phyloP scores from a whole-genome alignment of 1,284 basidiomycete genomes.

The Moniliella sp. region DNA sequence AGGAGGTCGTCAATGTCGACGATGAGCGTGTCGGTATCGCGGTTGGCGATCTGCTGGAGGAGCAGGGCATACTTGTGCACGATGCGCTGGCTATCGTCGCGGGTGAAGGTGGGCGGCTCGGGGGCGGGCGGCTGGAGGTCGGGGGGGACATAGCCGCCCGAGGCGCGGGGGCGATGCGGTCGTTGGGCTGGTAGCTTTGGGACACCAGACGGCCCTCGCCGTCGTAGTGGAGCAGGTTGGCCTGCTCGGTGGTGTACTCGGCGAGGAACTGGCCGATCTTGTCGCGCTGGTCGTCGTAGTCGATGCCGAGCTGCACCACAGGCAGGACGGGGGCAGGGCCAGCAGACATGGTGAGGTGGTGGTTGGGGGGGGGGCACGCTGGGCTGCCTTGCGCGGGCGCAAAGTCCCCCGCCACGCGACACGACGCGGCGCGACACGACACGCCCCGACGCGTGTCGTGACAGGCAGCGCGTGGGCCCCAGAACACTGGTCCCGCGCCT shows the following conservation, averaged over 20 bases:
- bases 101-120: neutral
- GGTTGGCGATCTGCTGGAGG: conserved; percentile 66
- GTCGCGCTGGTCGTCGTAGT: conserved; percentile 39
- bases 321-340: too few relatives aligned
- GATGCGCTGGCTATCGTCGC: neutral
- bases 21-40: conserved; percentile 62
- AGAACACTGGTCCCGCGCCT: too few relatives aligned
- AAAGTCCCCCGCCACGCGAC: too few relatives aligned
- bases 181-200: neutral
- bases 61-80: neutral
- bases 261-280: conserved; percentile 26
- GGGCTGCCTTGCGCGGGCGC: too few relatives aligned
- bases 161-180: neutral
- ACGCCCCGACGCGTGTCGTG: too few relatives aligned
- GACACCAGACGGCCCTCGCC: neutral
- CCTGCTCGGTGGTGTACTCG: conserved; percentile 13
- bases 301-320: conserved; percentile 39
- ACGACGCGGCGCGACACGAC: too few relatives aligned
- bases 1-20: conserved; percentile 62
- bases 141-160: neutral
- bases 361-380: too few relatives aligned
- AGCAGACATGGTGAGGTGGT: too few relatives aligned
- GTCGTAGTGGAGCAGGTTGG: neutral
- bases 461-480: too few relatives aligned
- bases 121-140: neutral